These are phyloP conservation scores for Neophaeococcomyces mojaviensis DNA, from an alignment of 2,329 filamentous ascomycete species.

Conservation along the genomic window DNA sequence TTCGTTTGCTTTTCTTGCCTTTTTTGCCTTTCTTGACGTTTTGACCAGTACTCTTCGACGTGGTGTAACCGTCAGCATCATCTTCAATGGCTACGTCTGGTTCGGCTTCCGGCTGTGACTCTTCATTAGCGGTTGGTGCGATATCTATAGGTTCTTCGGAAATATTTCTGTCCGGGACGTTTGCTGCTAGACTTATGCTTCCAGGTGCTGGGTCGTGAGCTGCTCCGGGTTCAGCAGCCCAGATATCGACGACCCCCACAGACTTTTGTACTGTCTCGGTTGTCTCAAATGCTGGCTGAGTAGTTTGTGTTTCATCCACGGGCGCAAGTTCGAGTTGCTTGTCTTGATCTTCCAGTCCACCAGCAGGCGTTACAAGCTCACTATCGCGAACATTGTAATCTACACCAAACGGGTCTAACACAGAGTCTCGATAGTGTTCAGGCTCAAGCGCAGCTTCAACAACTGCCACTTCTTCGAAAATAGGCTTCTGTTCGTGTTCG, in stretches of 20 bases:
- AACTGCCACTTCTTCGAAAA: no score
- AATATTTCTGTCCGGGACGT: neutral
- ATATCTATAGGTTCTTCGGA: neutral
- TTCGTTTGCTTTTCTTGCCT: constrained; percentile 1
- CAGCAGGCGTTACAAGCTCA: neutral
- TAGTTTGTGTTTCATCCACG: neutral
- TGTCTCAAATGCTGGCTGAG: neutral
- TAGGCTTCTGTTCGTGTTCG: no score
- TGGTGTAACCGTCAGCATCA: neutral
- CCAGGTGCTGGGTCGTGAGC: no score
- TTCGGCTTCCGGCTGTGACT: constrained; percentile 2
- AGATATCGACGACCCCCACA: neutral
- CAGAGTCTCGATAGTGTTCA: no score
- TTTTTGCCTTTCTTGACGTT: constrained; percentile 6
- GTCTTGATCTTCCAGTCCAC: neutral
- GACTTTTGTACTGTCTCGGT: neutral
- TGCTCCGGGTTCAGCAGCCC: neutral
- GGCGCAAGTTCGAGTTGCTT: neutral
- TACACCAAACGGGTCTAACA: neutral
- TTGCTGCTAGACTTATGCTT: no score
- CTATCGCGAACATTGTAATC: neutral
- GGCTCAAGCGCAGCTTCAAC: no score
- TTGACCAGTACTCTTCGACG: neutral
- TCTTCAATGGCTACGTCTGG: constrained; percentile 6
- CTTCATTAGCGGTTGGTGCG: neutral